These are phyloP conservation scores for Aspergillus ochraceoroseus DNA, from an alignment of 2,329 filamentous ascomycete genomes.

Conservation along the genomic window DNA sequence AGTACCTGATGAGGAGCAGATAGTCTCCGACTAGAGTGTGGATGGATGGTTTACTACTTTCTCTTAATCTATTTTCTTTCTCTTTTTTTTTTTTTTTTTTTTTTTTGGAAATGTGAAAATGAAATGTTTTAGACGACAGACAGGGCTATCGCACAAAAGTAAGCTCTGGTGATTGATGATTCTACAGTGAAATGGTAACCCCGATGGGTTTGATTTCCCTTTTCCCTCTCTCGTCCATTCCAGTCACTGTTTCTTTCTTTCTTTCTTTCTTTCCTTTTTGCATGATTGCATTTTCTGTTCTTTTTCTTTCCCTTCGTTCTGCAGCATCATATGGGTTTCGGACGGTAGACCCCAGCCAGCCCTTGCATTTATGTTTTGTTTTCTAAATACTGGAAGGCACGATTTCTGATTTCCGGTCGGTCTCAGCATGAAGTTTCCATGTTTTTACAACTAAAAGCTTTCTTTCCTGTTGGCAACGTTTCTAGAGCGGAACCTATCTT, in stretches of 20 bases:
- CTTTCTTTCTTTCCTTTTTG: not conserved
- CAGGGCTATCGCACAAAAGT: conserved; percentile 3
- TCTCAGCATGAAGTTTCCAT: not conserved
- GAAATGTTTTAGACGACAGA: conserved; percentile 16
- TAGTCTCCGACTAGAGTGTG: conserved; percentile 17
- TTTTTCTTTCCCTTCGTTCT: not conserved
- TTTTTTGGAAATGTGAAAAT: conserved; percentile 20
- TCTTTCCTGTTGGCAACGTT: conserved; percentile 3
- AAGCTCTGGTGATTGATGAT: conserved; percentile 7
- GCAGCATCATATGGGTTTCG: not conserved
- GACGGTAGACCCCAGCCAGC: not conserved
- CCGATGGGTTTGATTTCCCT: conserved; percentile 1
- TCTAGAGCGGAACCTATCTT: conserved; percentile 11
- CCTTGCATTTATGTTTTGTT: not conserved
- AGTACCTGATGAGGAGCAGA: conserved; percentile 35
- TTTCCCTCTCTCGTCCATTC: not conserved
- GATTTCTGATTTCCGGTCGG: not conserved
- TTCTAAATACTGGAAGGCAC: not conserved
- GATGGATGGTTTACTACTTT: too few species aligned
- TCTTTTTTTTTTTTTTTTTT: not conserved
- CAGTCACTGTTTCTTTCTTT: conserved; percentile 2
- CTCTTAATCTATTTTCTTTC: conserved; percentile 7
- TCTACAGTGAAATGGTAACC: conserved; percentile 13
- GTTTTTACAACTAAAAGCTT: conserved; percentile 13
- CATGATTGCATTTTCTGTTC: conserved; percentile 6